Conservation (phyloP, 2,329 filamentous ascomycete species). For the Trichoderma sp. region DNA sequence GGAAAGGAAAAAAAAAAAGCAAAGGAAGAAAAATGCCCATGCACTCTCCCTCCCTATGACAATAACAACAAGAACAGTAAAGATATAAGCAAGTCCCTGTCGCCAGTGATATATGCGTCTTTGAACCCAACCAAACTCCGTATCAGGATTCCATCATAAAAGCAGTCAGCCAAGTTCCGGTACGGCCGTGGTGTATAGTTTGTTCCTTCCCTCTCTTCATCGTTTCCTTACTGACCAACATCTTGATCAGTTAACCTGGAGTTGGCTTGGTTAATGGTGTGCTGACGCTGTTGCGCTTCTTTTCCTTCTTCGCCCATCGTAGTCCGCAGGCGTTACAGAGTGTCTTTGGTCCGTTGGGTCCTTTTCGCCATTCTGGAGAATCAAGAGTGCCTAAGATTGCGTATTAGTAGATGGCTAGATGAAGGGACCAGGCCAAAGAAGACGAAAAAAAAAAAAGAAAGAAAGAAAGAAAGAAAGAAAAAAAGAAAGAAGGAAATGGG, state of each 20-base stretch:
- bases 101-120: constrained; percentile 16
- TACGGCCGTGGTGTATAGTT: background rate
- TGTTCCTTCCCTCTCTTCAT: background rate
- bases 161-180: background rate
- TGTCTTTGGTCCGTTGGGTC: constrained; percentile 88
- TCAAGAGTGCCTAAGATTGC: constrained; percentile 66
- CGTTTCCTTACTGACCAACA: background rate
- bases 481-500: background rate
- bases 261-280: background rate
- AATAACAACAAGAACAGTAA: background rate
- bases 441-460: too few relatives aligned
- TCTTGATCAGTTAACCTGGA: background rate
- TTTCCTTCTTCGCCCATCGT: constrained; percentile 76
- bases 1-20: background rate
- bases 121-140: constrained; percentile 13
- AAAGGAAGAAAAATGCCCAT: background rate
- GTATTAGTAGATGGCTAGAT: background rate
- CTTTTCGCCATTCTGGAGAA: constrained; percentile 94
- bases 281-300: constrained; percentile 52
- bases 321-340: constrained; percentile 91
- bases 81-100: background rate
- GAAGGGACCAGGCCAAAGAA: background rate
- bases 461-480: background rate
- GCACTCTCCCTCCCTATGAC: background rate
- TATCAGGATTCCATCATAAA: constrained; percentile 2